Percentiles rank a stretch among this genome's conserved stretches.
Evolutionary conservation across 176 grass and related monocot species (phyloP).

Genomic region (Phragmites australis): DNA sequence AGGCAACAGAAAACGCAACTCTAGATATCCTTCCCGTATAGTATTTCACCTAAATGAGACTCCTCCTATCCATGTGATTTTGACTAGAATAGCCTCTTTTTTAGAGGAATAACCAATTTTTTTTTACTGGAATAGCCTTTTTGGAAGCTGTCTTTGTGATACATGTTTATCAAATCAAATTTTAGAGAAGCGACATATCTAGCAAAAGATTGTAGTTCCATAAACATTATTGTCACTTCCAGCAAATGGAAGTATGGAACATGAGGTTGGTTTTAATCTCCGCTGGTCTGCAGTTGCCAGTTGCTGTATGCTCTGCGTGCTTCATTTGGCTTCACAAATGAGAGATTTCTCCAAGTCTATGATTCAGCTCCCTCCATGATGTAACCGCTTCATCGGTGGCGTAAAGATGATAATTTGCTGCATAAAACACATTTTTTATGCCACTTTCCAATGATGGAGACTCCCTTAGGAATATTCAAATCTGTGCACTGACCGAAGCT

Average conservation of each 20-base stretch:
- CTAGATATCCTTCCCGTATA: background rate
- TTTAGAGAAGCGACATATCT: background rate
- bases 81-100: background rate
- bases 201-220: background rate
- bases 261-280: no score
- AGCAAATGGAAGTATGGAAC: background rate
- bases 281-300: background rate
- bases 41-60: background rate
- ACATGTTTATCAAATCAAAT: background rate
- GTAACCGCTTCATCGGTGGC: background rate
- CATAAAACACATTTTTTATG: background rate
- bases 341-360: no score
- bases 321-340: background rate
- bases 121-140: background rate
- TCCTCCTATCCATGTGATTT: slow-evolving; percentile 1
- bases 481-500: background rate
- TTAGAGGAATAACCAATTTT: no score
- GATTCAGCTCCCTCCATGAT: background rate
- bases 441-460: background rate
- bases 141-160: background rate
- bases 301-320: background rate
- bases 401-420: background rate
- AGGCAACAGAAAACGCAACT: background rate
- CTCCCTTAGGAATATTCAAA: background rate
- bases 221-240: background rate